Evolutionary conservation across 2,329 filamentous ascomycete species (phyloP).

Genomic region (Gnomoniopsis smithogilvyi): DNA sequence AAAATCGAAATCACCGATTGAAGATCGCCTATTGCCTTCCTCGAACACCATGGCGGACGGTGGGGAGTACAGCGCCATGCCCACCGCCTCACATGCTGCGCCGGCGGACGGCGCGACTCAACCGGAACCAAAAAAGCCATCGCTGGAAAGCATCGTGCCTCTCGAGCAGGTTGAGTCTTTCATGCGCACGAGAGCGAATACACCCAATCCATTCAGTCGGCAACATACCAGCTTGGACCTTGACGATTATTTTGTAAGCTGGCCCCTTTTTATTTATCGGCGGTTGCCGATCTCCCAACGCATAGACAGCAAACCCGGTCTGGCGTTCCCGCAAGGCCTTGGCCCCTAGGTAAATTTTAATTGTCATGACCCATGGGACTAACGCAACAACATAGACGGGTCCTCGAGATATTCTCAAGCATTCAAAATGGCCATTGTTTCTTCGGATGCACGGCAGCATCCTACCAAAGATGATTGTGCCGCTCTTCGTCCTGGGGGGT

Average conservation of each 20-base stretch:
- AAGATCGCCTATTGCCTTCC: background rate
- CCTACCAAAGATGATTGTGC: conserved; percentile 69
- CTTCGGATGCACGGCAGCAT: conserved; percentile 75
- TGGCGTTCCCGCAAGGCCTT: background rate
- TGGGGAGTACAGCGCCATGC: conserved; percentile 8
- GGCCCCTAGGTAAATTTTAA: background rate
- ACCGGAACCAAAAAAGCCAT: conserved; percentile 2
- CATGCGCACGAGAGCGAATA: conserved; percentile 24
- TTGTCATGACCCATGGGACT: background rate
- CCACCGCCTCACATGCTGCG: background rate
- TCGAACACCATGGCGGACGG: conserved; percentile 16
- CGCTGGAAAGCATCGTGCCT: conserved; percentile 14
- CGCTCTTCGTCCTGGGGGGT: conserved; percentile 56
- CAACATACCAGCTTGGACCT: conserved; percentile 34
- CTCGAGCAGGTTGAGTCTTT: conserved; percentile 24
- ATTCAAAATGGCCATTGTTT: conserved; percentile 78
- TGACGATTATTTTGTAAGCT: conserved; percentile 43
- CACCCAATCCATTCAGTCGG: conserved; percentile 28
- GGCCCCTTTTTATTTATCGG: background rate
- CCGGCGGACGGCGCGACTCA: background rate
- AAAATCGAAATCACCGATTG: background rate
- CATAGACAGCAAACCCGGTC: background rate
- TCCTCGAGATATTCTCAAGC: conserved; percentile 67
- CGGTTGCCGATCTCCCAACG: background rate
- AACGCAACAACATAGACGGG: conserved; percentile 37